Conservation (phyloP, 352 stramenopile genomes). For the Phytophthora podocarpi region DNA sequence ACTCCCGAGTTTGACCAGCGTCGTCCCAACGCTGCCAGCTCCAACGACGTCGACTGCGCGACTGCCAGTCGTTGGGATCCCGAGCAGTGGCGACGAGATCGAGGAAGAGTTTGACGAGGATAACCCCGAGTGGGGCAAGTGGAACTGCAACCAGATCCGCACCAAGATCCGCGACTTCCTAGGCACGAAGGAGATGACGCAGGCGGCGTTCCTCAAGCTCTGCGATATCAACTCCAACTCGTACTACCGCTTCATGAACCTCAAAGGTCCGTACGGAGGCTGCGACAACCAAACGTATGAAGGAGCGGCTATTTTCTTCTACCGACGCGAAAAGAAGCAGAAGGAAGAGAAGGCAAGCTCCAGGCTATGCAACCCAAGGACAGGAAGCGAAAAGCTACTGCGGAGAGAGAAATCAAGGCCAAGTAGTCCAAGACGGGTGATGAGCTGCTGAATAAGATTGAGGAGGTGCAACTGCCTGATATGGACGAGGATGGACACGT, state of each 20-base stretch:
- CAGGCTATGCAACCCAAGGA: conserved; percentile 14
- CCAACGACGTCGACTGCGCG: too few relatives aligned
- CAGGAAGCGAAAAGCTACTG: conserved; percentile 30
- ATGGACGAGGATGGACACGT: conserved; percentile 37
- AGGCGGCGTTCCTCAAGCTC: conserved; percentile 43
- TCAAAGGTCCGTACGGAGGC: conserved; percentile 48
- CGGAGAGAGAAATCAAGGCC: conserved; percentile 22
- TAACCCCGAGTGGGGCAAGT: conserved; percentile 33
- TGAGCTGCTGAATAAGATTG: conserved; percentile 40
- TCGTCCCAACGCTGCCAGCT: not conserved
- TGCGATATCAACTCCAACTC: conserved; percentile 58
- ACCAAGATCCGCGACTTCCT: conserved; percentile 55
- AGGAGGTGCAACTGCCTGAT: conserved; percentile 36
- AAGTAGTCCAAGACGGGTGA: conserved; percentile 41
- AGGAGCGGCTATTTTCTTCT: conserved; percentile 46
- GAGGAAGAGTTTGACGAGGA: conserved; percentile 32
- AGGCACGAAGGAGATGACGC: conserved; percentile 56
- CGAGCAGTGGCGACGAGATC: conserved; percentile 2
- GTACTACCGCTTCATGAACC: conserved; percentile 57
- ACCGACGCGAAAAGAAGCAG: conserved; percentile 38
- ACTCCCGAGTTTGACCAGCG: not conserved
- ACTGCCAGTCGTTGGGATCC: not conserved
- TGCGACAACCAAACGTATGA: conserved; percentile 51
- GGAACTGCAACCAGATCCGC: conserved; percentile 52
- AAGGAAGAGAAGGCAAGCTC: conserved; percentile 20